These are phyloP conservation scores for Juglanconis oblonga DNA, from an alignment of 2,329 filamentous ascomycete species.

Conservation along the genomic window DNA sequence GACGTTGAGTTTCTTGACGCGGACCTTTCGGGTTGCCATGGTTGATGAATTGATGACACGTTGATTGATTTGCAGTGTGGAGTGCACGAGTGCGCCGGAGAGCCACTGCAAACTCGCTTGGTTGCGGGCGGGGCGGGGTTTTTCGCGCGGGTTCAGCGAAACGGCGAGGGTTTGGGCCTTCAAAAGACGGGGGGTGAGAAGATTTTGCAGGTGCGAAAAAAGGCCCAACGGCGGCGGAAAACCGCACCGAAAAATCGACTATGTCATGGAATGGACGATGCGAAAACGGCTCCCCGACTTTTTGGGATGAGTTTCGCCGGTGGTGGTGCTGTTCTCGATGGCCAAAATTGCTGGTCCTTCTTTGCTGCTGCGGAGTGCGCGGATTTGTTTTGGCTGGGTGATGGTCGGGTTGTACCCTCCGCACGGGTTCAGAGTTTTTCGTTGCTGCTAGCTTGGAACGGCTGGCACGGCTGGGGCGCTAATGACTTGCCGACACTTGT, in stretches of 20 bases:
- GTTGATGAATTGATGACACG: constrained; percentile 21
- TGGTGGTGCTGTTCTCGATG: constrained; percentile 56
- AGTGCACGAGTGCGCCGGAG: constrained; percentile 2
- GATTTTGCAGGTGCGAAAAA: constrained; percentile 24
- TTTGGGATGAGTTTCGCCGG: constrained; percentile 51
- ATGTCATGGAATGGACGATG: constrained; percentile 59
- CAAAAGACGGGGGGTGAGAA: constrained; percentile 21
- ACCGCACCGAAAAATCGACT: constrained; percentile 62
- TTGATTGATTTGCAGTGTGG: constrained; percentile 33
- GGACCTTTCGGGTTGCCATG: constrained; percentile 67
- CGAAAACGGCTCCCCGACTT: constrained; percentile 48
- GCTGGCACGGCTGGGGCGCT: background rate
- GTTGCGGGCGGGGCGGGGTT: constrained; percentile 1
- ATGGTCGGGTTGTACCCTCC: background rate
- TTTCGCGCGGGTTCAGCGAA: background rate
- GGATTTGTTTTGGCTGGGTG: constrained; percentile 6
- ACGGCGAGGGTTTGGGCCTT: background rate
- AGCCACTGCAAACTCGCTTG: constrained; percentile 22
- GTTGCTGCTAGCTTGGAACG: background rate
- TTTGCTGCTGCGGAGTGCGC: constrained; percentile 2
- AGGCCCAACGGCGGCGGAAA: constrained; percentile 48
- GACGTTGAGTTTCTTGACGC: constrained; percentile 87
- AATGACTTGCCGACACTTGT: background rate
- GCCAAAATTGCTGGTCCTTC: constrained; percentile 42
- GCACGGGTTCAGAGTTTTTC: background rate